phyloP scores from a whole-genome alignment of 2,329 filamentous ascomycete species.

The Ceratocystis eucalypticola region DNA sequence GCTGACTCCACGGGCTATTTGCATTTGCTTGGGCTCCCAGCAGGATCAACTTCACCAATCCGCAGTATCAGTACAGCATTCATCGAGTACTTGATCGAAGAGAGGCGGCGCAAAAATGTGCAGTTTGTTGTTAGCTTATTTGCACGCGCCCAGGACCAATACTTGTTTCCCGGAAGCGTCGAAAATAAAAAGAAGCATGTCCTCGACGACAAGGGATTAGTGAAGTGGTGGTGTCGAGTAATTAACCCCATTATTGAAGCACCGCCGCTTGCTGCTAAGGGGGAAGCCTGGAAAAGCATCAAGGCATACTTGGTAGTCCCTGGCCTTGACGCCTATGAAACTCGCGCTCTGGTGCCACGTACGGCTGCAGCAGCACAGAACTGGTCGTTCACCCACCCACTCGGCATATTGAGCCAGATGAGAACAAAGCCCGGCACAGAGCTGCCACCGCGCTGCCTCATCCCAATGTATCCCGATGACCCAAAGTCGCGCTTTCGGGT shows the following conservation, averaged over 20 bases:
- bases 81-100: conserved; percentile 57
- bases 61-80: conserved; percentile 63
- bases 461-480: conserved; percentile 88
- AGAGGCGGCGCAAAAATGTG: conserved; percentile 48
- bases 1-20: conserved; percentile 91
- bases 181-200: conserved; percentile 81
- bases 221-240: conserved; percentile 92
- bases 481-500: conserved; percentile 82
- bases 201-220: conserved; percentile 73
- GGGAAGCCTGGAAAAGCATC: conserved; percentile 32
- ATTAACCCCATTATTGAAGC: conserved; percentile 58
- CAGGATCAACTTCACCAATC: conserved; percentile 56
- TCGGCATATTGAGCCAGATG: conserved; percentile 52
- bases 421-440: conserved; percentile 38
- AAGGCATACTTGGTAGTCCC: conserved; percentile 78
- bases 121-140: conserved; percentile 78
- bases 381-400: conserved; percentile 59
- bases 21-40: conserved; percentile 48
- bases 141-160: conserved; percentile 81
- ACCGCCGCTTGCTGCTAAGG: conserved; percentile 26
- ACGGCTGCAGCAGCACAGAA: conserved; percentile 33
- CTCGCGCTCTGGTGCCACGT: conserved; percentile 61
- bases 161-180: conserved; percentile 84
- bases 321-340: conserved; percentile 71
- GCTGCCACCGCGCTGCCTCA: conserved; percentile 67